Evolutionary conservation across 371 early-diverging fungal genomes (phyloP), one percentile per base, ranked within the genome.

Genomic region (Chytridiales sp.): DNA sequence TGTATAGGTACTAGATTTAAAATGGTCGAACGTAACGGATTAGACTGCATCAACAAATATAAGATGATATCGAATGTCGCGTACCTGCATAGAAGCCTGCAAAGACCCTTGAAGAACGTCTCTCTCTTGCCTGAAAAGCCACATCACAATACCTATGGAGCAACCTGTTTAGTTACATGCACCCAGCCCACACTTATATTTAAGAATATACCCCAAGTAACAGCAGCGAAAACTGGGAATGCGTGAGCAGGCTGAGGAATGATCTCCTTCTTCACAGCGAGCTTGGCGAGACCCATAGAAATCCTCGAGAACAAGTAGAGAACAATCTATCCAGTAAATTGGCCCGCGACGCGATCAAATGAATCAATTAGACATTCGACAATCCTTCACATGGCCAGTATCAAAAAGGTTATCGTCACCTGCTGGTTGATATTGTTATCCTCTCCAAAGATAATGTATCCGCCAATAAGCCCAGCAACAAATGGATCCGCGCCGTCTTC

Each of bases 401-500:
- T n/a, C n/a, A n/a, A n/a, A n/a, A n/a, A n/a, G n/a, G n/a, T n/a
- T n/a, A n/a, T n/a, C n/a, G 40, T 58, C 80, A 92, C 93, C 87
- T 94, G 97, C 67, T 94, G 89, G 75, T 97, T 97, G 71, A 96
- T 87, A 69, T 82, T 85, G 67, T 89, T 96, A 67, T 96, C 92
- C 63, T 91, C 87, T 44, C 94, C 92, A 83, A 96, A 97, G 17
- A 97, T 86, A 72, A 88, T 77, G 72, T 94, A 95, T 0, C 97
- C 97, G n/a, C 97, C 97, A n/a, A 95, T 73, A 21, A 89, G 68
- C 35, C 98, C 98, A 9, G 96, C 92, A 39, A 95, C 56, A 69
- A 97, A 97, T 21, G 95, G 75, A 67, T 95, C 92, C 41, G 79
- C 41, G 36, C 78, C 79, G 30, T 81, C 79, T 72, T 94, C 89